Base-by-base conservation (phyloP, 2,329 filamentous ascomycete genomes). In the Cladosporium phlei region DNA sequence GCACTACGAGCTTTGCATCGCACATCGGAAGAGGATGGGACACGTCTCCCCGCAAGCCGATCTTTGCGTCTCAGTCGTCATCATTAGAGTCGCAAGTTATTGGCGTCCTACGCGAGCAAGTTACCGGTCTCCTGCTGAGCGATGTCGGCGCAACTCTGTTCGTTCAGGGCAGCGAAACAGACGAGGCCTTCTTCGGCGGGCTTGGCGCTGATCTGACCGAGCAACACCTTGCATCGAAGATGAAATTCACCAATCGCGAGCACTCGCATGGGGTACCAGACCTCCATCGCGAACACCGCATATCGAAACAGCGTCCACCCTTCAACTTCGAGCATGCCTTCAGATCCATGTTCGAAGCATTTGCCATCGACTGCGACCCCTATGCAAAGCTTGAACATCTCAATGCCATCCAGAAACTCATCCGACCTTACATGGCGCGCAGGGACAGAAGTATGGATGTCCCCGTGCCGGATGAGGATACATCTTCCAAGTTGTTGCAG, bases 101-200 rank as follows among this genome's bases (percentile, higher is more conserved):
- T 3, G 56, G 60, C 14, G 49, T 38, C 7, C 48, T 63, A 7
- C 53, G 56, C 10, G 42, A 47, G 21, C 21, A 83, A 0, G 70
- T 97, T 29, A 91, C 85, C 2, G 90, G 88, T 53, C 73, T 98
- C 14, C 70, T 97, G 2, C 70, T 97, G 20, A 97, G 91, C 39
- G 93, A 98, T 63, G 74, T 97, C 3, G 89, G 90, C 5, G 89
- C 84, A 30, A 79, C 88, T 22, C 84, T 96, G 1, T 93, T 94
- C 65, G 81, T 83, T n/a, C 80, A 79, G 40, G 93, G 93, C 3
- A 95, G 89, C 32, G 93, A 98, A 69, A 97, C 91, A 1, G 93
- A 97, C 64, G 75, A 75, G 3, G 96, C 91, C 85, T 93, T 96
- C 55, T 69, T 69, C 38, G 75, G 79, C 43, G 78, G 79, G 11